These are phyloP conservation scores for Letharia columbiana DNA, from an alignment of 495 filamentous ascomycete species.

Conservation along the genomic window DNA sequence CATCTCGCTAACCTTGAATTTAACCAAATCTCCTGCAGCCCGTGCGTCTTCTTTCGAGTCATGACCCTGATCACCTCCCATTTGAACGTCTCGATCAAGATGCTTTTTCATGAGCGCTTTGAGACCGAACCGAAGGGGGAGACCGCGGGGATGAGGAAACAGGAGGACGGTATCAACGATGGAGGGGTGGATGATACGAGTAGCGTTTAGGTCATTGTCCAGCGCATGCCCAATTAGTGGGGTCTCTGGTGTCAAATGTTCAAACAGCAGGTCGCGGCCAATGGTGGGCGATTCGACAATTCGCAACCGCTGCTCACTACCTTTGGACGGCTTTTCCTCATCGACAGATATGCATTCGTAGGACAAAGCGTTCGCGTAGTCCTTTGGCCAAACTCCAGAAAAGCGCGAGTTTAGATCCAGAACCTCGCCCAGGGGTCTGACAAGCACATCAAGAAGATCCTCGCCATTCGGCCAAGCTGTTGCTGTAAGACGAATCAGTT, in stretches of 20 bases:
- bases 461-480: constrained; percentile 75
- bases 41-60: constrained; percentile 84
- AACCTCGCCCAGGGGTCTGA: constrained; percentile 73
- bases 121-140: constrained; percentile 63
- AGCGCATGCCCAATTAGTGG: constrained; percentile 87
- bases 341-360: constrained; percentile 34
- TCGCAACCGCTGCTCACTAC: constrained; percentile 39
- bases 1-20: constrained; percentile 52
- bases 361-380: constrained; percentile 58
- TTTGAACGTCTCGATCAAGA: constrained; percentile 70
- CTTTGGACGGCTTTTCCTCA: constrained; percentile 5
- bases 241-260: constrained; percentile 59
- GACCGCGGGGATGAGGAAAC: constrained; percentile 72
- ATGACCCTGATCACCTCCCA: constrained; percentile 61
- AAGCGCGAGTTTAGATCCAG: constrained; percentile 86
- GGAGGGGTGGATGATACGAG: constrained; percentile 72
- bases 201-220: constrained; percentile 85
- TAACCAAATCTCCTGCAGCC: constrained; percentile 77
- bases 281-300: constrained; percentile 61
- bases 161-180: constrained; percentile 81
- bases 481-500: constrained; percentile 81
- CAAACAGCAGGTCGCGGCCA: constrained; percentile 67
- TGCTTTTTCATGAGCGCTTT: constrained; percentile 76
- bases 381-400: constrained; percentile 71
- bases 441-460: constrained; percentile 71